Conservation (phyloP, 176 grass and related monocot genomes). For the Olyra latifolia region DNA sequence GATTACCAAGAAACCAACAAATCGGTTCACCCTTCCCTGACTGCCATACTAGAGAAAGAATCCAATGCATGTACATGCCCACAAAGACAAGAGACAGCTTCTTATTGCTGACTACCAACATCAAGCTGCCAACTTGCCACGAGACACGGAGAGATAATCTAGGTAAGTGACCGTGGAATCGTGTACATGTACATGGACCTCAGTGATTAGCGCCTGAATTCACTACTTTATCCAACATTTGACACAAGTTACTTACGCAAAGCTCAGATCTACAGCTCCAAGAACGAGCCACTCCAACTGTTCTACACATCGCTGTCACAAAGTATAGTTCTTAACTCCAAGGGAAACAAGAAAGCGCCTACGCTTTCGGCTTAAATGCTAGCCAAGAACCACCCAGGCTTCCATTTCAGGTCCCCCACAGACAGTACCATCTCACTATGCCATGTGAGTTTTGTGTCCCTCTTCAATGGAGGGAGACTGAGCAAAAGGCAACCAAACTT, state of each 20-base stretch:
- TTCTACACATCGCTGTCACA: slow-evolving; percentile 20
- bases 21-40: slow-evolving; percentile 8
- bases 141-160: not conserved
- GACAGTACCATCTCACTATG: slow-evolving; percentile 20
- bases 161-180: not conserved
- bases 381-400: slow-evolving; percentile 27
- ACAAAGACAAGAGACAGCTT: slow-evolving; percentile 8
- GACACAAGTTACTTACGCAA: not conserved
- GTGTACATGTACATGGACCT: slow-evolving; percentile 16
- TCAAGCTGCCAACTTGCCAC: slow-evolving; percentile 26
- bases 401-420: slow-evolving; percentile 34
- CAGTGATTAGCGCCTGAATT: not conserved
- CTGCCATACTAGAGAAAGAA: slow-evolving; percentile 19
- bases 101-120: slow-evolving; percentile 26
- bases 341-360: slow-evolving; percentile 35
- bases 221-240: not conserved
- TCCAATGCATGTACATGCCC: slow-evolving; percentile 38
- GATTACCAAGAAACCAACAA: slow-evolving; percentile 46
- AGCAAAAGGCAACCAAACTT: slow-evolving; percentile 33
- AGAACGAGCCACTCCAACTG: slow-evolving; percentile 23
- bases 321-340: slow-evolving; percentile 20
- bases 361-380: slow-evolving; percentile 45
- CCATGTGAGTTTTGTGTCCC: slow-evolving; percentile 31
- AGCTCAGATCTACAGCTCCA: slow-evolving; percentile 47
- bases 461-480: not conserved